A percentile compares a stretch with the other conserved stretches of the same genome.
These are phyloP conservation scores for Chrysanthemum seticuspe DNA, from an alignment of 129 eudicot genomes.

Conservation along the genomic window DNA sequence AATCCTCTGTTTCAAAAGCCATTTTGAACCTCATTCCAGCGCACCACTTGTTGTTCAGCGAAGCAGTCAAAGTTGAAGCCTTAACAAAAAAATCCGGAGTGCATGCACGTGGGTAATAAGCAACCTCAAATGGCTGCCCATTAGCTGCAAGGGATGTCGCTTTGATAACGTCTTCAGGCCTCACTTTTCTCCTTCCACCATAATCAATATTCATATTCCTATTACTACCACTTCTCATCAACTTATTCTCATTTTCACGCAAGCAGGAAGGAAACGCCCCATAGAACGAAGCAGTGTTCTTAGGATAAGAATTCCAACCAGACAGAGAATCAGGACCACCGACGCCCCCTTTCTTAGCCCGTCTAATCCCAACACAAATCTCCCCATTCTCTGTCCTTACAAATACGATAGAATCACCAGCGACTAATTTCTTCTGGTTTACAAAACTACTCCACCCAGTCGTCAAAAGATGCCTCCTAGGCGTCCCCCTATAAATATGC, in stretches of 20 bases:
- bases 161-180: constrained; percentile 64
- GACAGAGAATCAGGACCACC: constrained; percentile 46
- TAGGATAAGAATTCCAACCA: constrained; percentile 63
- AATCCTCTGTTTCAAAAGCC: constrained; percentile 93
- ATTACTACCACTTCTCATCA: constrained; percentile 36
- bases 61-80: constrained; percentile 63
- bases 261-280: constrained; percentile 51
- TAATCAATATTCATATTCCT: constrained; percentile 28
- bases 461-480: constrained; percentile 76
- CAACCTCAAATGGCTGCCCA: constrained; percentile 81
- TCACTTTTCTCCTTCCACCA: constrained; percentile 56
- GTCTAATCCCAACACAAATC: constrained; percentile 72
- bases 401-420: constrained; percentile 81
- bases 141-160: constrained; percentile 69
- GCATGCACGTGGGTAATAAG: constrained; percentile 75
- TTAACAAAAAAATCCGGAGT: constrained; percentile 85
- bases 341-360: constrained; percentile 60
- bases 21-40: constrained; percentile 91
- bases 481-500: constrained; percentile 83
- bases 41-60: constrained; percentile 74
- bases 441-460: constrained; percentile 90
- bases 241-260: constrained; percentile 62
- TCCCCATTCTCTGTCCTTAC: constrained; percentile 75
- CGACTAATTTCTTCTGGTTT: constrained; percentile 71
- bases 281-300: constrained; percentile 41